Evolutionary conservation across 2,329 filamentous ascomycete species (phyloP).

Genomic region (Aspergillus awamori): DNA sequence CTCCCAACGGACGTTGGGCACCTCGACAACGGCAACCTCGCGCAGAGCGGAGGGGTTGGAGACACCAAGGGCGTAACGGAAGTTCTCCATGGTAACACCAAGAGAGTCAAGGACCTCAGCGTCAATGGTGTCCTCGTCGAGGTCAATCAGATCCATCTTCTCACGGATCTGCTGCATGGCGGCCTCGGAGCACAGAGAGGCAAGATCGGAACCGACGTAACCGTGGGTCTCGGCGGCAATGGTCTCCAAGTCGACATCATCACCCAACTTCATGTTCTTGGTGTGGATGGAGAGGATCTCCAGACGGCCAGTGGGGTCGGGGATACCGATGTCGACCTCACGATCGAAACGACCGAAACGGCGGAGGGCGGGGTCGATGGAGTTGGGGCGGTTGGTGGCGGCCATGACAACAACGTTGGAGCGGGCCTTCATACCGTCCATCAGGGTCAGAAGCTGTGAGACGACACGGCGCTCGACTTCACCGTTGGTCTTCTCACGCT

Average conservation of each 20-base stretch:
- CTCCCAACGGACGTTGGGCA: slow-evolving; percentile 99
- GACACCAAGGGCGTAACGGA: slow-evolving; percentile 95
- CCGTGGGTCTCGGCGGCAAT: slow-evolving; percentile 98
- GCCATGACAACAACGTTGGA: slow-evolving; percentile 99
- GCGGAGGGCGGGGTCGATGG: slow-evolving; percentile 94
- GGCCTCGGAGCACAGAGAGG: slow-evolving; percentile 96
- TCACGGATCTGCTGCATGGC: slow-evolving; percentile 99
- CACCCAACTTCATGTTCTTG: slow-evolving; percentile 99
- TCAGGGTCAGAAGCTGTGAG: slow-evolving; percentile 92
- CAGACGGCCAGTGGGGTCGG: slow-evolving; percentile 95
- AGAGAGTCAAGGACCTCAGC: slow-evolving; percentile 97
- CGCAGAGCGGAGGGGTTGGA: slow-evolving; percentile 98
- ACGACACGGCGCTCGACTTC: slow-evolving; percentile 98
- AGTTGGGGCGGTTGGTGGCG: slow-evolving; percentile 97
- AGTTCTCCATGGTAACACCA: slow-evolving; percentile 99
- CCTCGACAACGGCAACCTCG: slow-evolving; percentile 98
- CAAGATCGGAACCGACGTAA: slow-evolving; percentile 98
- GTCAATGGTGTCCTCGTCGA: slow-evolving; percentile 98
- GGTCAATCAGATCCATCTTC: slow-evolving; percentile 99
- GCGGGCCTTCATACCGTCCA: slow-evolving; percentile 99
- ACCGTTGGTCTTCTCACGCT: slow-evolving; percentile 99
- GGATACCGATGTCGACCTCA: slow-evolving; percentile 97
- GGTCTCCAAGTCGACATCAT: slow-evolving; percentile 94
- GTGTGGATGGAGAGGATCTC: slow-evolving; percentile 99
- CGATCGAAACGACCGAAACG: slow-evolving; percentile 99